Percentiles rank a stretch among this genome's conserved stretches.
Conservation (phyloP, 2,329 filamentous ascomycete species). For the Arthrobotrys sphaeroides region DNA sequence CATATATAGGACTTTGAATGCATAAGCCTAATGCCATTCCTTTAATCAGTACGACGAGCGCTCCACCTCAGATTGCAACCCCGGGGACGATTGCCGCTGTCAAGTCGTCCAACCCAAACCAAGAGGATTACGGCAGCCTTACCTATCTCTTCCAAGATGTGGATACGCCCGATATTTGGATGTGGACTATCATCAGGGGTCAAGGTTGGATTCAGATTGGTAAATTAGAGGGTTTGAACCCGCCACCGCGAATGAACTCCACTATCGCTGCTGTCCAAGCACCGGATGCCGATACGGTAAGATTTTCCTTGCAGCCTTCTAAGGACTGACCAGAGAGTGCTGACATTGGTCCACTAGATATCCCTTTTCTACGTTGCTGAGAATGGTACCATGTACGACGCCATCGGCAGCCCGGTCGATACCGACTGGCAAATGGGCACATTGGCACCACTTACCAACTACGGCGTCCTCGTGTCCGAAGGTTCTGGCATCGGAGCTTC, state of each 20-base stretch:
- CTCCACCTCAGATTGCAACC: slow-evolving; percentile 20
- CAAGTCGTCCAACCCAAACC: slow-evolving; percentile 23
- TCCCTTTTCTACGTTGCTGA: slow-evolving; percentile 40
- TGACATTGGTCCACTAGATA: slow-evolving; percentile 9
- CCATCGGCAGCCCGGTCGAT: slow-evolving; percentile 11
- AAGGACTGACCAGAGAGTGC: neutral
- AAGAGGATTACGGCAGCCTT: slow-evolving; percentile 29
- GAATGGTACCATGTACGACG: slow-evolving; percentile 42
- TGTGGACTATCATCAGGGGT: slow-evolving; percentile 31
- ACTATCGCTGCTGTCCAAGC: slow-evolving; percentile 44
- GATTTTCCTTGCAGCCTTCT: neutral
- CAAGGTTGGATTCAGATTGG: slow-evolving; percentile 43
- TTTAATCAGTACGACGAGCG: slow-evolving; percentile 16
- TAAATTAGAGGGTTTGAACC: slow-evolving; percentile 35
- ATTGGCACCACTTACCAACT: slow-evolving; percentile 34
- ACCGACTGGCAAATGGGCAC: slow-evolving; percentile 38
- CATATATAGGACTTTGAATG: neutral
- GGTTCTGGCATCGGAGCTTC: slow-evolving; percentile 31
- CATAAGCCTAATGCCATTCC: neutral
- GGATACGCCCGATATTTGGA: slow-evolving; percentile 45
- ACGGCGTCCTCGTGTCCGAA: slow-evolving; percentile 39
- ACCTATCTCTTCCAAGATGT: slow-evolving; percentile 48
- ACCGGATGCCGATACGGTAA: slow-evolving; percentile 29
- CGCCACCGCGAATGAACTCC: slow-evolving; percentile 29
- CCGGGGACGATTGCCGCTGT: slow-evolving; percentile 47